Evolutionary conservation across 139 green algal species (phyloP).

Genomic region (Chlorella vulgaris): DNA sequence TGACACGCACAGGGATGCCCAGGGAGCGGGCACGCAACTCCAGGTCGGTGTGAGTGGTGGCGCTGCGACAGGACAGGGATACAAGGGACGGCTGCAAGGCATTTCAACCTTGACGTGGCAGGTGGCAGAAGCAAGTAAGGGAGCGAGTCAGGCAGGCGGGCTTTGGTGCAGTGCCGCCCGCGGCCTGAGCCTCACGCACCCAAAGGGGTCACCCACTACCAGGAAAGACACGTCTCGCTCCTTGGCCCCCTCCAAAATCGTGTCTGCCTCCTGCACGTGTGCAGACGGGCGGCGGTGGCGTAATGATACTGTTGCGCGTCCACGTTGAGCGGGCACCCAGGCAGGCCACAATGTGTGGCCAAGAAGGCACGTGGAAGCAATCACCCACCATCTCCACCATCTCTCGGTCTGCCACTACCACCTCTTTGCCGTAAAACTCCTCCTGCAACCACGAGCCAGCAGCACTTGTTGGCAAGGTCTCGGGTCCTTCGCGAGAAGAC

Average conservation of each 20-base stretch:
- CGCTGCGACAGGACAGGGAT: constrained; percentile 47
- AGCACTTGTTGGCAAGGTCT: too few species aligned
- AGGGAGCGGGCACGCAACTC: constrained; percentile 78
- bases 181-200: constrained; percentile 53
- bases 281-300: neutral
- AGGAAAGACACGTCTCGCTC: constrained; percentile 92
- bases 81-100: neutral
- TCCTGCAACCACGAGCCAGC: constrained; percentile 69
- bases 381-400: constrained; percentile 89
- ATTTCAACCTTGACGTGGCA: too few species aligned
- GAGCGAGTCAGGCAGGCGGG: neutral
- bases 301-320: too few species aligned
- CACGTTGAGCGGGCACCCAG: too few species aligned
- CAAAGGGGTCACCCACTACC: constrained; percentile 97
- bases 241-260: constrained; percentile 83
- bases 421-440: constrained; percentile 88
- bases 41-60: constrained; percentile 97
- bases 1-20: constrained; percentile 81
- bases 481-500: too few species aligned
- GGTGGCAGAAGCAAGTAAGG: neutral
- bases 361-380: neutral
- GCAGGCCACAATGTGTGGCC: neutral
- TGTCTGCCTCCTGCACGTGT: constrained; percentile 70
- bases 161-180: neutral
- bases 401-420: constrained; percentile 91